These are phyloP conservation scores for Hypericum androsaemum DNA, from an alignment of 345 rosid genomes.

Conservation along the genomic window DNA sequence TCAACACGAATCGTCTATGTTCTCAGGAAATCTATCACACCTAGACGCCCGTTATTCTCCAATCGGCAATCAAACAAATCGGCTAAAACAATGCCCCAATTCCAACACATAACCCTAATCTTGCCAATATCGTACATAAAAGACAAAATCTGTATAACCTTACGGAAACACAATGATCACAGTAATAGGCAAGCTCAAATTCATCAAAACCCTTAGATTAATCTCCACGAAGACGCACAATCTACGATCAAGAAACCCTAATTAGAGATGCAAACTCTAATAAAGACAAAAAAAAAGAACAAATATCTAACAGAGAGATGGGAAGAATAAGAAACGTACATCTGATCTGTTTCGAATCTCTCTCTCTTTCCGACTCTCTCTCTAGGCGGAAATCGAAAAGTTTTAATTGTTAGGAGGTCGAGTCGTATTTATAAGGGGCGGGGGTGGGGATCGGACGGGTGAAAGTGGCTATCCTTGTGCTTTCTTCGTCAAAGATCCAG, in stretches of 20 bases:
- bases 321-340: slow-evolving; percentile 10
- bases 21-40: no score
- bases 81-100: no score
- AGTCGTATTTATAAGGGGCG: slow-evolving; percentile 10
- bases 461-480: slow-evolving; percentile 39
- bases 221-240: not conserved
- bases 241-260: not conserved
- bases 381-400: not conserved
- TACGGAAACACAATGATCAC: no score
- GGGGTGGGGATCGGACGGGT: slow-evolving; percentile 24
- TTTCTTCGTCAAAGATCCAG: slow-evolving; percentile 29
- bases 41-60: no score
- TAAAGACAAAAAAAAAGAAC: not conserved
- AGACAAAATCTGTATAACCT: no score
- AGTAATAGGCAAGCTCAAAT: no score
- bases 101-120: no score
- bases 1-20: no score
- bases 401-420: rapidly evolving
- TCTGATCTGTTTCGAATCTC: slow-evolving; percentile 3
- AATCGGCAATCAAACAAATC: no score
- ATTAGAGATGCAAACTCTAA: not conserved
- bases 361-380: not conserved
- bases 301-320: not conserved
- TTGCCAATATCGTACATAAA: no score
- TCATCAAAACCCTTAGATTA: slow-evolving; percentile 1